Evolutionary conservation across 2,329 filamentous ascomycete genomes (phyloP).

Genomic region (Ceratocystis eucalypticola): DNA sequence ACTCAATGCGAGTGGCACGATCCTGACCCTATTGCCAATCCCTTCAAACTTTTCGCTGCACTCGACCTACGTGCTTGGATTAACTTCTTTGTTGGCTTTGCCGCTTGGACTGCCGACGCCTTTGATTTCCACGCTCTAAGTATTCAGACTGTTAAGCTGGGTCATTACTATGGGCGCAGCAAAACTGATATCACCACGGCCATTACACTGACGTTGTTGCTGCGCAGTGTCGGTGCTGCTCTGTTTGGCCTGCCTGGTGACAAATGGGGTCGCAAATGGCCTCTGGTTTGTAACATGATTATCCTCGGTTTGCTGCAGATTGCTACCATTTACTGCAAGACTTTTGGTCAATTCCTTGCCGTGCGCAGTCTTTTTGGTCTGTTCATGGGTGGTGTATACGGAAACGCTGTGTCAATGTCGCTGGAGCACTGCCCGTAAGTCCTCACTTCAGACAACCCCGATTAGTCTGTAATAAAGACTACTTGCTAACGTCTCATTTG

Average conservation of each 20-base stretch:
- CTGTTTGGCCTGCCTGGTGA: conserved; percentile 66
- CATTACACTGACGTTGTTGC: conserved; percentile 61
- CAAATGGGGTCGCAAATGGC: conserved; percentile 69
- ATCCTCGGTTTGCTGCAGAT: conserved; percentile 54
- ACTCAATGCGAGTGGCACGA: conserved; percentile 53
- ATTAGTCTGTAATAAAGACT: neutral
- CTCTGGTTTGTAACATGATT: conserved; percentile 70
- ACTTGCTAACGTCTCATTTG: conserved; percentile 19
- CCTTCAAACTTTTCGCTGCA: conserved; percentile 52
- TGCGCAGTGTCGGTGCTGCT: conserved; percentile 62
- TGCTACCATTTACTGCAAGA: conserved; percentile 61
- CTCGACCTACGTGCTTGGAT: conserved; percentile 55
- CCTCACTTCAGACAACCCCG: neutral
- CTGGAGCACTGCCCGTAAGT: conserved; percentile 62
- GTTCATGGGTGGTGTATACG: conserved; percentile 71
- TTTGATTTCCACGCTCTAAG: conserved; percentile 75
- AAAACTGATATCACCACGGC: conserved; percentile 59
- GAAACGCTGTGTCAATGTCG: conserved; percentile 65
- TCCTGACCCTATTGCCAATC: conserved; percentile 54
- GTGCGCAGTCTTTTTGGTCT: conserved; percentile 64
- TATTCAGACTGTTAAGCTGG: conserved; percentile 62
- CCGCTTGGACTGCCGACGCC: conserved; percentile 67
- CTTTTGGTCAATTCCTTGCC: conserved; percentile 57
- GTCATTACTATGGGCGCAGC: conserved; percentile 34
- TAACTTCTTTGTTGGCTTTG: conserved; percentile 61